Base-by-base conservation (phyloP, 495 filamentous ascomycete genomes). In the Cladorrhinum samala region DNA sequence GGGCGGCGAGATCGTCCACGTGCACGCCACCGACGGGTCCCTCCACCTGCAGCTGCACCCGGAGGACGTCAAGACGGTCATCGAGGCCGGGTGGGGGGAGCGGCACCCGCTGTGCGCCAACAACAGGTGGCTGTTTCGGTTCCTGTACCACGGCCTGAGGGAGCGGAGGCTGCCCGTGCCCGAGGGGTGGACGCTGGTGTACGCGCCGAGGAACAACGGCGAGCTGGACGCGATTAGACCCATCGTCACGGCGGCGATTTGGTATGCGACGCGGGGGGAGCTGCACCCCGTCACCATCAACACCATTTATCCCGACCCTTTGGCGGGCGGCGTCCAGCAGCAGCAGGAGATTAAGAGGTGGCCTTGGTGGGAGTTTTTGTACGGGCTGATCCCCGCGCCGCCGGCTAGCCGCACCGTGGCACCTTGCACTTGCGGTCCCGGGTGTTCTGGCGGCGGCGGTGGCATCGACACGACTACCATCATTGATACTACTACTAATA, bases 1-100 rank as follows among this genome's bases (percentile, higher is more conserved):
- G 50, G 50, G 25, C 8, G 44, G 44, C 1, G 51, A 53, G 23
- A 46, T 53, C 3, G 51, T 43, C 11, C 51, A 53, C 17, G 27
- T 53, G 6, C 43, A 53, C 24, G 9, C 9, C 14, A 19, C 33
- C 2, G 33, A 46, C 17, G 51, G 51, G 7, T 53, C 43, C 7
- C 0, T 53, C 13, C 44, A 53, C 25, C 20, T 47, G 16, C 19
- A 39, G n/a, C 19, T 53, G 7, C 44, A 53, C 16, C 51, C 44
- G 1, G 42, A 46, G 24, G 51, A 53, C 19, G 23, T 53, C 14
- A 6, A 24, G 13, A 41, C 20, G 1, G 43, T 53, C 14, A 14
- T 47, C 2, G 14, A 40, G 11, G 33, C 33, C 0, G 51, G 51
- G 11, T 53, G 51, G 44, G 51, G 51, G 8, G 30, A 53, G 21